Percentiles rank a stretch among this genome's conserved stretches.
phyloP scores from a whole-genome alignment of 2,329 filamentous ascomycete genomes.

The Stagonosporopsis chrysanthemi region DNA sequence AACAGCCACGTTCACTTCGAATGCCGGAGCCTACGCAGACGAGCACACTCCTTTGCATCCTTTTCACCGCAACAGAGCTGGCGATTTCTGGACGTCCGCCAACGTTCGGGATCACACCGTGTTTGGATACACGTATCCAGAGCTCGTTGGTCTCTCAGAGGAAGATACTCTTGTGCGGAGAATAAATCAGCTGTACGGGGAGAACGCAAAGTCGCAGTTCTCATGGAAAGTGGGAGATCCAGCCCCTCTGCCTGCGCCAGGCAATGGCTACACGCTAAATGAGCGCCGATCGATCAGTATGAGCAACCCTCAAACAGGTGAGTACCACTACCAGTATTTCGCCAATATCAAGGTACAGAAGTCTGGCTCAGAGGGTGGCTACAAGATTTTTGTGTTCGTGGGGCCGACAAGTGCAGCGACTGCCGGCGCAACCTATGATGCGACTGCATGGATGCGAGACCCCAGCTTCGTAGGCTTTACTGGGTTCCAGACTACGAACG shows the following conservation, averaged over 20 bases:
- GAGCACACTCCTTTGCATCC: constrained; percentile 68
- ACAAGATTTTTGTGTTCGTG: constrained; percentile 73
- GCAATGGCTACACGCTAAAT: constrained; percentile 2
- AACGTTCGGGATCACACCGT: constrained; percentile 64
- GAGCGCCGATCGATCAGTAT: constrained; percentile 17
- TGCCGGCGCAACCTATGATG: constrained; percentile 58
- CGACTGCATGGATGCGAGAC: constrained; percentile 61
- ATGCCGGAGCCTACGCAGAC: constrained; percentile 62
- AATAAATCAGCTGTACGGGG: constrained; percentile 69
- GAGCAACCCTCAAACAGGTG: constrained; percentile 11
- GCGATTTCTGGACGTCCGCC: constrained; percentile 73
- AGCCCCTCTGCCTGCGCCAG: not conserved
- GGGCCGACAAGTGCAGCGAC: constrained; percentile 56
- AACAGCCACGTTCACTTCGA: constrained; percentile 68
- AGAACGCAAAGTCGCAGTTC: constrained; percentile 36
- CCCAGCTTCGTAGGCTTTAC: constrained; percentile 68
- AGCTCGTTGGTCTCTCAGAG: constrained; percentile 56
- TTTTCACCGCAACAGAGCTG: constrained; percentile 66
- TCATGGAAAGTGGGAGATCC: constrained; percentile 18
- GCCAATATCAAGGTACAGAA: constrained; percentile 70
- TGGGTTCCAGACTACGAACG: constrained; percentile 51
- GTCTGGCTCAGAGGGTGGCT: constrained; percentile 67
- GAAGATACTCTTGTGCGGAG: constrained; percentile 54
- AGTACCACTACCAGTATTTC: constrained; percentile 63
- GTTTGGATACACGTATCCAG: constrained; percentile 80